Base-by-base conservation (phyloP, 768 basidiomycete genomes). In the Leccinum subgranulosum region DNA sequence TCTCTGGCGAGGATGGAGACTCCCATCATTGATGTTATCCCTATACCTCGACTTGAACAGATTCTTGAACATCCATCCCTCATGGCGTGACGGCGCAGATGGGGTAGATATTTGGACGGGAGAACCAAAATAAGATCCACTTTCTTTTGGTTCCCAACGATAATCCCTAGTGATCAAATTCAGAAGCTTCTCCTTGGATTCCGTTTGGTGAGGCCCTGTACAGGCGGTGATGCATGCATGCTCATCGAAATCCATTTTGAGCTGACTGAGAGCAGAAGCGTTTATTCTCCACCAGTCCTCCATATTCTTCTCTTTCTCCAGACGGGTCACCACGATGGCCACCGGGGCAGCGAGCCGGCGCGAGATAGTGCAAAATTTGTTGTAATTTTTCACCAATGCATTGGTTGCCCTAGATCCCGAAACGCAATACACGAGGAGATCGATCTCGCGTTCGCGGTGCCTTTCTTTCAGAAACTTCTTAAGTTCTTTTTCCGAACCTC, bases 371-470 rank as follows among this genome's bases (percentile, higher is more conserved):
- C 70, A 68, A 60, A 77, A 73, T 3, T 65, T 57, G 15, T 63
- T 56, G 63, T 76, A 79, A 58, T 76, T 74, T 47, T 66, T 66
- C 28, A 60, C 54, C 10, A 61, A 58, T 3, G 68, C 60, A 11
- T 66, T 56, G 29, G 61, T 69, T 34, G 74, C 70, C 54, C 77
- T 68, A 4, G 75, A 67, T 6, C 69, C 74, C 3, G 67, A 71
- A 59, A 77, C 66, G 53, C 72, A 72, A 56, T 67, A 78, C 2
- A 79, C 68, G 11, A 80, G 73, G 39, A 80, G 75, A 64, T 67
- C 72, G 21, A 79, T 62, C 7, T 77, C 75, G 1, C 51, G 59
- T 17, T 17, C 54, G 11, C 19, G n/a, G 17, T 67, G 60, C 6
- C 65, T 63, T 50, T 67, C 58, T 31, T 60, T 48, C 25, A 69